Base-by-base conservation (phyloP, 2,329 filamentous ascomycete genomes). In the Colletotrichum acutatum region DNA sequence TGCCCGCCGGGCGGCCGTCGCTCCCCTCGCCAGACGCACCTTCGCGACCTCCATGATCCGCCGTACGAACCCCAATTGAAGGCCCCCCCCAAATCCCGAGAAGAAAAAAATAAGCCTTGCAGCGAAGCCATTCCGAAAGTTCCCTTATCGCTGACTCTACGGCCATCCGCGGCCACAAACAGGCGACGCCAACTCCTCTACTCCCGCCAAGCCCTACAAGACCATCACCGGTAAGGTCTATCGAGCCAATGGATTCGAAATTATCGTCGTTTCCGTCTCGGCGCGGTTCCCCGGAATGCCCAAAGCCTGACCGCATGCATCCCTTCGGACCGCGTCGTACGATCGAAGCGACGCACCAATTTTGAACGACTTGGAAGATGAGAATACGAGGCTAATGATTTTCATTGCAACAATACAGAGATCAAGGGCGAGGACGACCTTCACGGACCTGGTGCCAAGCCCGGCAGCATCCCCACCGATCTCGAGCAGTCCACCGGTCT, bases 401-500 rank as follows among this genome's bases (percentile, higher is more conserved):
- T 63, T 66, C 62, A 65, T 61, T 66, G 61, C 61, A 30, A 53
- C 26, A 9, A 59, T 54, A 77, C 84, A 99, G 97, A 98, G 80
- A 90, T 99, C 87, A 93, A 93, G 87, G 86, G 82, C 76, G 90
- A 93, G 78, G 89, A 91, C n/a, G 97, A 99, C 84, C 94, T 99
- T 73, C 78, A 97, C 77, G 90, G 93, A 76, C 94, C 95, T 42
- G 97, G 97, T 88, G 95, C 93, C 79, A 84, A 90, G 79, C 86
- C 91, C 76, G 96, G 97, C 82, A 94, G 93, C 83, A 88, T 99
- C 78, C 95, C 97, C 77, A 97, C 94, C 86, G 97, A 99, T 86
- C 85, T 97, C 83, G 95, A 98, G 85, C 97, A 99, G 86, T 87
- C 97, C 74, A 98, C 97, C 79, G 97, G 97, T 94, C 90, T 98